A percentile compares a stretch with the other conserved stretches of the same genome.
Conservation (phyloP, 176 grass and related monocot species). For the Paspalum vaginatum region DNA sequence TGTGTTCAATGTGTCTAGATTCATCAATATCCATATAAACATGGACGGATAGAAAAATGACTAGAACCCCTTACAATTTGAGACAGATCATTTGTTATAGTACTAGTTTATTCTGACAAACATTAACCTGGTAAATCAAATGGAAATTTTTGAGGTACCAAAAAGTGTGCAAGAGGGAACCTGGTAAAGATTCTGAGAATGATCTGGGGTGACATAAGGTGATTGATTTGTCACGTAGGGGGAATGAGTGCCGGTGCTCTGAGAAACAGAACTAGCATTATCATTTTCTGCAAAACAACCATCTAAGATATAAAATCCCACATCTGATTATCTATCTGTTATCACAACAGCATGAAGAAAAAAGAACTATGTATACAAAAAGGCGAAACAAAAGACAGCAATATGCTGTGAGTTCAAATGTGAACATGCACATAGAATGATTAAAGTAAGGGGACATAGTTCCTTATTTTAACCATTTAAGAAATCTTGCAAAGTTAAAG, state of each 20-base stretch:
- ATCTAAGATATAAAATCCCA: slow-evolving; percentile 25
- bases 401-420: background rate
- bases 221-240: slow-evolving; percentile 42
- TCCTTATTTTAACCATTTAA: background rate
- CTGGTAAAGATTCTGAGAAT: slow-evolving; percentile 66
- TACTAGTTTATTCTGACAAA: slow-evolving; percentile 15
- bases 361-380: background rate
- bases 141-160: background rate
- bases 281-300: slow-evolving; percentile 53
- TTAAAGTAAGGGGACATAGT: too few species aligned
- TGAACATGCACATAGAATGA: background rate
- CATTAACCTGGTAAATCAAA: slow-evolving; percentile 2
- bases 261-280: slow-evolving; percentile 41
- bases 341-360: slow-evolving; percentile 4
- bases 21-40: too few species aligned
- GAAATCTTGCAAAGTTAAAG: background rate
- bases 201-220: slow-evolving; percentile 33
- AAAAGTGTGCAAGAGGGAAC: slow-evolving; percentile 50
- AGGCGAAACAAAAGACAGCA: background rate
- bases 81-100: background rate
- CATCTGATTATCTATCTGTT: slow-evolving; percentile 9
- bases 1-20: too few species aligned
- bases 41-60: too few species aligned
- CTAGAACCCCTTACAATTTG: too few species aligned
- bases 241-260: slow-evolving; percentile 26